A percentile compares a stretch with the other conserved stretches of the same genome.
phyloP scores from a whole-genome alignment of 208 protist genomes.

The Vickermania ingenoplastis region DNA sequence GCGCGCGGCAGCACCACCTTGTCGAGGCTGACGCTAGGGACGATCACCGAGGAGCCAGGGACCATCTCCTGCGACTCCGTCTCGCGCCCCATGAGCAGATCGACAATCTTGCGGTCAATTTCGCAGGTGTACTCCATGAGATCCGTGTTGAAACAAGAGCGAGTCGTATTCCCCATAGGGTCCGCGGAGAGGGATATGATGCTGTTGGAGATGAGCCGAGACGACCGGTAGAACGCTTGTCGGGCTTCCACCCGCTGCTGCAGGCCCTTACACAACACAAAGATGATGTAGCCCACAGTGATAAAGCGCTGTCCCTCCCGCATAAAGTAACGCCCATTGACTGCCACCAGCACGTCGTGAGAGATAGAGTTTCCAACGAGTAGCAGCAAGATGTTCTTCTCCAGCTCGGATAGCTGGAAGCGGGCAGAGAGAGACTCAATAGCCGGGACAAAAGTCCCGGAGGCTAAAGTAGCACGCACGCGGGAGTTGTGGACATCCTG shows the following conservation, averaged over 20 bases:
- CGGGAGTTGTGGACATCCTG: constrained; percentile 50
- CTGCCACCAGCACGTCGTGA: constrained; percentile 83
- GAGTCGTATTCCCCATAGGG: constrained; percentile 9
- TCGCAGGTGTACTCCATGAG: constrained; percentile 88
- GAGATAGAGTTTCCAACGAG: constrained; percentile 82
- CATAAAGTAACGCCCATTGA: constrained; percentile 84
- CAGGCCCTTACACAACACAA: constrained; percentile 82
- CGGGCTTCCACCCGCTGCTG: constrained; percentile 72
- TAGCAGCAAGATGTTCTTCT: constrained; percentile 84
- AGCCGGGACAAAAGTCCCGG: constrained; percentile 51
- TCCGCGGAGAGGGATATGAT: constrained; percentile 64
- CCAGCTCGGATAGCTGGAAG: constrained; percentile 73
- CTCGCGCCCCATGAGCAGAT: constrained; percentile 84
- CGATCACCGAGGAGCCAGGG: constrained; percentile 79
- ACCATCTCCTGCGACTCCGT: constrained; percentile 87
- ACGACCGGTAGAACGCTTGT: constrained; percentile 82
- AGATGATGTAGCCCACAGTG: constrained; percentile 87
- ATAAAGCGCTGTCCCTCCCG: constrained; percentile 61
- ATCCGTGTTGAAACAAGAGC: constrained; percentile 82
- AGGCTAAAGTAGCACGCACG: constrained; percentile 45
- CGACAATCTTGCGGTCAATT: constrained; percentile 90
- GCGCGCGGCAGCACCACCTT: constrained; percentile 76
- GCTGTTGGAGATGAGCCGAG: constrained; percentile 61
- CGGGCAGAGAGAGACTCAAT: constrained; percentile 72
- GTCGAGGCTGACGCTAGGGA: constrained; percentile 54